Percentiles rank a stretch among this genome's conserved stretches.
phyloP scores from a whole-genome alignment of 2,329 filamentous ascomycete genomes.

The Diaporthe sp. region DNA sequence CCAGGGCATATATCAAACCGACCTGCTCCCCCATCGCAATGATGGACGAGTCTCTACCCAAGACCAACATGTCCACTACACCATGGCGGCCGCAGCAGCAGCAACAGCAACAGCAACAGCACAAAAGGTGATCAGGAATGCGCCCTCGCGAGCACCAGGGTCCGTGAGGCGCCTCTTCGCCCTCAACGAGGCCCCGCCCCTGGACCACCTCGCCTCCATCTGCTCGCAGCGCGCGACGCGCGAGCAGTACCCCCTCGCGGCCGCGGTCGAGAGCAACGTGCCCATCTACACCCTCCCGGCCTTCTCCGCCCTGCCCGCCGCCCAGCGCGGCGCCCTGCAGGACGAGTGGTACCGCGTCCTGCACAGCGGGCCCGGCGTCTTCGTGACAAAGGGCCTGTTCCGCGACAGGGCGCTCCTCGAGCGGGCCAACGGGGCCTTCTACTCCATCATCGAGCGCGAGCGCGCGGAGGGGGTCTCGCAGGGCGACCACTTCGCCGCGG shows the following conservation, averaged over 20 bases:
- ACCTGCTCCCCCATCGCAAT: background rate
- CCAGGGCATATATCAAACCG: background rate
- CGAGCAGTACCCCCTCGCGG: slow-evolving; percentile 63
- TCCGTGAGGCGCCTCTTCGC: slow-evolving; percentile 45
- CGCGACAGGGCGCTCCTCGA: slow-evolving; percentile 57
- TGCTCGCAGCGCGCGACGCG: slow-evolving; percentile 56
- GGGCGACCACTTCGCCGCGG: slow-evolving; percentile 73
- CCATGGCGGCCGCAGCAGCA: slow-evolving; percentile 25
- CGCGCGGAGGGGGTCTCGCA: slow-evolving; percentile 51
- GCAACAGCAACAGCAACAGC: background rate
- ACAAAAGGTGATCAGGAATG: slow-evolving; percentile 9
- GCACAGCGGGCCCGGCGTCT: slow-evolving; percentile 69
- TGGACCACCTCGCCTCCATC: slow-evolving; percentile 60
- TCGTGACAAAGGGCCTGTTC: slow-evolving; percentile 69
- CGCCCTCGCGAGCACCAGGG: background rate
- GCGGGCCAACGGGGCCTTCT: slow-evolving; percentile 62
- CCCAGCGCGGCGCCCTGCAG: slow-evolving; percentile 59
- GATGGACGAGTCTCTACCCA: background rate
- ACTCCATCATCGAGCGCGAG: slow-evolving; percentile 63
- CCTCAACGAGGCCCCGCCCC: slow-evolving; percentile 50
- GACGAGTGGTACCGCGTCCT: slow-evolving; percentile 74
- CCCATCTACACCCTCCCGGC: slow-evolving; percentile 67
- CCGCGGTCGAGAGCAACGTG: slow-evolving; percentile 62
- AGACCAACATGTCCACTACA: slow-evolving; percentile 5
- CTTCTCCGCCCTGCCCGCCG: slow-evolving; percentile 49